Conservation (phyloP, 2,329 filamentous ascomycete genomes). For the Fusarium udum region DNA sequence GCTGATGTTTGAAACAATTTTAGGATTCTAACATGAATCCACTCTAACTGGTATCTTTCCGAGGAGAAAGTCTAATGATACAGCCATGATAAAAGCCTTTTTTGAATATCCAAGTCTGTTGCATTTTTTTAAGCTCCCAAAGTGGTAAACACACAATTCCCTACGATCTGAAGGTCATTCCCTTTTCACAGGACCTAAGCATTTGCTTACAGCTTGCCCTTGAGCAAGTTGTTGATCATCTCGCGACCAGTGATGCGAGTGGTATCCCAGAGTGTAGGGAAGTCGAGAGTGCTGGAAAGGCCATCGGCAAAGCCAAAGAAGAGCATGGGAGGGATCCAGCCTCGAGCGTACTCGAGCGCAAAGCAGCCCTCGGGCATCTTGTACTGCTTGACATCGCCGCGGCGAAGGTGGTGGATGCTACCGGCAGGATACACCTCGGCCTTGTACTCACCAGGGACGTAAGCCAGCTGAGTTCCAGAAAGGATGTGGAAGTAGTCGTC, state of each 20-base stretch:
- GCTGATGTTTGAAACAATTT: background rate
- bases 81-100: background rate
- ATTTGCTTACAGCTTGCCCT: slow-evolving; percentile 70
- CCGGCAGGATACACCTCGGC: slow-evolving; percentile 76
- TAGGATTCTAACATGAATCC: background rate
- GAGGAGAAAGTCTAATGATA: background rate
- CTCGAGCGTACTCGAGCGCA: slow-evolving; percentile 83
- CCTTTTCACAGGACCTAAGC: background rate
- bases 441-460: slow-evolving; percentile 73
- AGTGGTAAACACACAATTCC: background rate
- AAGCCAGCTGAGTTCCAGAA: slow-evolving; percentile 78
- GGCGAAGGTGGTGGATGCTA: slow-evolving; percentile 74
- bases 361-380: slow-evolving; percentile 81
- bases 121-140: background rate
- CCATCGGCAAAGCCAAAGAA: slow-evolving; percentile 89
- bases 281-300: slow-evolving; percentile 81
- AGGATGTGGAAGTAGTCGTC: slow-evolving; percentile 97
- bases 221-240: slow-evolving; percentile 78
- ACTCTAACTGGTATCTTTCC: background rate
- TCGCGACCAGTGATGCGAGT: slow-evolving; percentile 75
- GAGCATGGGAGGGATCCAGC: slow-evolving; percentile 94
- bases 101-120: background rate
- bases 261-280: slow-evolving; percentile 87
- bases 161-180: background rate
- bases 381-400: slow-evolving; percentile 83